These are phyloP conservation scores for Talaromyces sp. DNA, from an alignment of 2,329 filamentous ascomycete species.

Conservation along the genomic window DNA sequence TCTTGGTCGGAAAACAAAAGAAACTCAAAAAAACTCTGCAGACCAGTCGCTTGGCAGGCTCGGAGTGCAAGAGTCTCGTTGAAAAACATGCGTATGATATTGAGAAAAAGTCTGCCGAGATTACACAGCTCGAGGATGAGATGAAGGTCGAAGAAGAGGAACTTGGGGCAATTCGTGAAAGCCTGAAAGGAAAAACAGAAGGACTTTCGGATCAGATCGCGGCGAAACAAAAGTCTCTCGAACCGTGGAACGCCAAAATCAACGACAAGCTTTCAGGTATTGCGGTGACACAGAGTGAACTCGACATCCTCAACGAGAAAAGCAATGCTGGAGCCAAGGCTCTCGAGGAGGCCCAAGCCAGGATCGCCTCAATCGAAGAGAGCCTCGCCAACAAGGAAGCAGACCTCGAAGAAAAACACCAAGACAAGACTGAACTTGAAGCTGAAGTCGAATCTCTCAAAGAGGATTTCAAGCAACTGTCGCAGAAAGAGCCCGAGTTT, in stretches of 20 bases:
- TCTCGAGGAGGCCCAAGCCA: slow-evolving; percentile 74
- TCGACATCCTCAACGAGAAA: slow-evolving; percentile 85
- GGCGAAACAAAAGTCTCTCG: slow-evolving; percentile 83
- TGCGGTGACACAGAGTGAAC: slow-evolving; percentile 88
- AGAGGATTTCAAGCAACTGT: slow-evolving; percentile 66
- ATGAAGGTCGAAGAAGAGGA: slow-evolving; percentile 77
- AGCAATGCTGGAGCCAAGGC: slow-evolving; percentile 81
- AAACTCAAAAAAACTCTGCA: slow-evolving; percentile 87
- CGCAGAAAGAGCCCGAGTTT: slow-evolving; percentile 73
- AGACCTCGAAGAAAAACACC: slow-evolving; percentile 71
- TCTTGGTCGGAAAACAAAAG: slow-evolving; percentile 82
- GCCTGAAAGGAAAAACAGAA: slow-evolving; percentile 91
- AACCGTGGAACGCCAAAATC: slow-evolving; percentile 96
- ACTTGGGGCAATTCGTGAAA: slow-evolving; percentile 75
- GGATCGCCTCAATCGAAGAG: slow-evolving; percentile 68
- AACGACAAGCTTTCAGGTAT: slow-evolving; percentile 93
- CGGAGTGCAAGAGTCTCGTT: slow-evolving; percentile 71
- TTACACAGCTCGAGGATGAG: slow-evolving; percentile 67
- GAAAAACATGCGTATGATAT: slow-evolving; percentile 75
- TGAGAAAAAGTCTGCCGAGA: slow-evolving; percentile 68
- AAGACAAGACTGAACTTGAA: slow-evolving; percentile 65
- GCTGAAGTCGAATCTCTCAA: slow-evolving; percentile 69
- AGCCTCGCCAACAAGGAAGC: slow-evolving; percentile 63
- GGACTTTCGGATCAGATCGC: slow-evolving; percentile 89
- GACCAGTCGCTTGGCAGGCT: slow-evolving; percentile 67